Percentiles rank a stretch among this genome's conserved stretches.
These are phyloP conservation scores for Colletotrichum lupini DNA, from an alignment of 2,329 filamentous ascomycete species.

Conservation along the genomic window DNA sequence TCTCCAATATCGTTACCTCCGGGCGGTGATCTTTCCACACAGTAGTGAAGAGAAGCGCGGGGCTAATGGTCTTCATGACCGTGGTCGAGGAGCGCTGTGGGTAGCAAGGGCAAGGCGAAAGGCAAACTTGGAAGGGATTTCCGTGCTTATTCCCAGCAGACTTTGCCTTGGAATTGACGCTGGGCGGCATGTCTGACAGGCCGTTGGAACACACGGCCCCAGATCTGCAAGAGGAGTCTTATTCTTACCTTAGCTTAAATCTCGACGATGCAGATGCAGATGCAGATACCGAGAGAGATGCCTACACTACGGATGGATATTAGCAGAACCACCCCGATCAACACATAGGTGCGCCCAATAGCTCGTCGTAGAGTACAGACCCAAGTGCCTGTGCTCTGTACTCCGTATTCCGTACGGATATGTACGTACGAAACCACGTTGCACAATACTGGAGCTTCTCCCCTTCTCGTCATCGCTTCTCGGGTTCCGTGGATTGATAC, in stretches of 20 bases:
- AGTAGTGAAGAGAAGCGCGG: not conserved
- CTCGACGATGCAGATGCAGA: not conserved
- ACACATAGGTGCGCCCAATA: not conserved
- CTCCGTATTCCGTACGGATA: not conserved
- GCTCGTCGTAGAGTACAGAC: not conserved
- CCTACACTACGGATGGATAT: too few relatives aligned
- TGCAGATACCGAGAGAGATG: not conserved
- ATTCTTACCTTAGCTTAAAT: not conserved
- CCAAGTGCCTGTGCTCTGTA: too few relatives aligned
- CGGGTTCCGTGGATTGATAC: slow-evolving; percentile 23
- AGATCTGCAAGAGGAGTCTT: slow-evolving; percentile 4
- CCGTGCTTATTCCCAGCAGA: not conserved
- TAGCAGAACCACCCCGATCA: not conserved
- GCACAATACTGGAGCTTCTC: not conserved
- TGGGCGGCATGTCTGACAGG: slow-evolving; percentile 16
- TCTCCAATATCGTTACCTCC: not conserved
- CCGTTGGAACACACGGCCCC: slow-evolving; percentile 22
- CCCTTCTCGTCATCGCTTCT: slow-evolving; percentile 10
- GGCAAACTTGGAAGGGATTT: too few relatives aligned
- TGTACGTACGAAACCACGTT: not conserved
- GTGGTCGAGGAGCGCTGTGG: not conserved
- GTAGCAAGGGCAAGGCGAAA: not conserved
- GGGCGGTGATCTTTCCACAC: not conserved
- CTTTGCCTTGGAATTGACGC: not conserved
- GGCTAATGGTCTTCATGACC: not conserved